These are phyloP conservation scores for Viola pubescens DNA, from an alignment of 441 rosid genomes.

Conservation along the genomic window DNA sequence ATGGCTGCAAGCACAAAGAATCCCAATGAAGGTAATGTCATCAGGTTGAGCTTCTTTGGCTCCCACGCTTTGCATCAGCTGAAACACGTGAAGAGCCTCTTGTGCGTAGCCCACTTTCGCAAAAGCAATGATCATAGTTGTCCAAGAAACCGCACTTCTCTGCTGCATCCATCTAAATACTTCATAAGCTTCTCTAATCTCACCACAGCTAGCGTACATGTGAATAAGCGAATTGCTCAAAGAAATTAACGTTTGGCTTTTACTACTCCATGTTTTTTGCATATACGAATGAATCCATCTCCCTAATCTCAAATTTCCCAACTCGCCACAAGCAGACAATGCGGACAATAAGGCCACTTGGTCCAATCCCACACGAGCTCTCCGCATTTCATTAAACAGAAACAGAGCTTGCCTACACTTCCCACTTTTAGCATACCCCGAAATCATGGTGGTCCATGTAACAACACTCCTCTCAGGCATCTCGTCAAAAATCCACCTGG, in stretches of 20 bases:
- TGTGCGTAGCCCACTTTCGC: slow-evolving; percentile 45
- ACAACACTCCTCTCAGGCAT: slow-evolving; percentile 43
- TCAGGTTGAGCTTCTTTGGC: slow-evolving; percentile 32
- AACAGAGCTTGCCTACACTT: slow-evolving; percentile 35
- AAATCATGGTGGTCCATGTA: slow-evolving; percentile 45
- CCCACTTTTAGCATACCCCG: slow-evolving; percentile 39
- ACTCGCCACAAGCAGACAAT: slow-evolving; percentile 47
- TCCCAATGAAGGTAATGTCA: slow-evolving; percentile 38
- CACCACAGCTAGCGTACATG: slow-evolving; percentile 57
- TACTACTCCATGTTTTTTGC: slow-evolving; percentile 15
- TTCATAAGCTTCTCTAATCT: slow-evolving; percentile 36
- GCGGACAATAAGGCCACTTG: slow-evolving; percentile 43
- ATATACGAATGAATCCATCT: slow-evolving; percentile 41
- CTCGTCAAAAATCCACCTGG: slow-evolving; percentile 32
- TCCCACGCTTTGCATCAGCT: slow-evolving; percentile 33
- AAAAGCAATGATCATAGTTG: slow-evolving; percentile 41
- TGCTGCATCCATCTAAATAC: slow-evolving; percentile 34
- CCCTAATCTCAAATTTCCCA: slow-evolving; percentile 42
- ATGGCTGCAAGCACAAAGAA: slow-evolving; percentile 53
- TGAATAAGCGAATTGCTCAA: slow-evolving; percentile 47
- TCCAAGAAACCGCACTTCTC: slow-evolving; percentile 48
- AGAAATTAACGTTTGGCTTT: slow-evolving; percentile 22
- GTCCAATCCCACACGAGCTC: slow-evolving; percentile 30
- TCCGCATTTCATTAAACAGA: slow-evolving; percentile 37
- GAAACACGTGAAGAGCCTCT: slow-evolving; percentile 35